phyloP scores from a whole-genome alignment of 1,284 basidiomycete genomes.

The Sanghuangporus sanghuang region DNA sequence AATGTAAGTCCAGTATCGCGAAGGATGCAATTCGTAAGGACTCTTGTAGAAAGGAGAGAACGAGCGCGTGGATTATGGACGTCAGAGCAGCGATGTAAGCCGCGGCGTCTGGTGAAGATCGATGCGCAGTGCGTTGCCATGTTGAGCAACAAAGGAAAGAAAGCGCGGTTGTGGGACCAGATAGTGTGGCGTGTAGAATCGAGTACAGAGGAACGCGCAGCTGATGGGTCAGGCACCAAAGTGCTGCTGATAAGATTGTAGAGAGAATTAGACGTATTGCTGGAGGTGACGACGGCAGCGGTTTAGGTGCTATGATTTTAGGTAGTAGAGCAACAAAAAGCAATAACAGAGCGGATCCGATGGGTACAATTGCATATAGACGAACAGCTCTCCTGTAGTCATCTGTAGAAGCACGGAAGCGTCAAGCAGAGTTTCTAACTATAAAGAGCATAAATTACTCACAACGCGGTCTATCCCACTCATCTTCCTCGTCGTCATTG shows the following conservation, averaged over 20 bases:
- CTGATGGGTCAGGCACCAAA: slow-evolving; percentile 57
- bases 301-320: slow-evolving; percentile 7
- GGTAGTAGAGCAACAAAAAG: slow-evolving; percentile 12
- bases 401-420: background rate
- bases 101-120: background rate
- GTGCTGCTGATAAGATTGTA: slow-evolving; percentile 46
- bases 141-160: slow-evolving; percentile 25
- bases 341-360: slow-evolving; percentile 13
- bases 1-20: slow-evolving; percentile 35
- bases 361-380: slow-evolving; percentile 18
- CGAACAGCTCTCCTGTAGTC: slow-evolving; percentile 11
- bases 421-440: background rate
- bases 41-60: slow-evolving; percentile 46
- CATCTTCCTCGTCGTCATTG: background rate
- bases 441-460: background rate
- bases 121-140: background rate
- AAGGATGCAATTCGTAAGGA: slow-evolving; percentile 51
- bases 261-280: slow-evolving; percentile 52
- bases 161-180: background rate
- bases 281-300: slow-evolving; percentile 36
- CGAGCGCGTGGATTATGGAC: slow-evolving; percentile 42
- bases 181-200: slow-evolving; percentile 22
- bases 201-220: slow-evolving; percentile 48
- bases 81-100: slow-evolving; percentile 26
- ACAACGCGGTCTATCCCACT: background rate